Conservation (phyloP, 257 asterid genomes). For the Coffea canephora region DNA sequence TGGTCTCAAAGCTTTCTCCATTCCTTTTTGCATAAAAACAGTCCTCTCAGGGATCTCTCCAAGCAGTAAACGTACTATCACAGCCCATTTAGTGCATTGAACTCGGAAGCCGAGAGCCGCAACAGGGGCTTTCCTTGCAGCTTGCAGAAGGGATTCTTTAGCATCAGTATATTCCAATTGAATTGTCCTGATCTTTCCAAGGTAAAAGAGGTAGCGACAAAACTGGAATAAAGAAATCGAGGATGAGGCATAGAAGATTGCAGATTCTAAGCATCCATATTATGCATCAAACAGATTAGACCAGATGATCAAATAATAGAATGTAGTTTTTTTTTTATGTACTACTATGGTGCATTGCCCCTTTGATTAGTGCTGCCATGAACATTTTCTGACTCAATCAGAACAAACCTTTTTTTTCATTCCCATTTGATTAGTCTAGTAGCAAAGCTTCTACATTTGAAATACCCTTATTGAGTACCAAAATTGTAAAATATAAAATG, state of each 20-base stretch:
- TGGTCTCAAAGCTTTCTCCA: slow-evolving; percentile 89
- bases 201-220: slow-evolving; percentile 88
- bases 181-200: slow-evolving; percentile 92
- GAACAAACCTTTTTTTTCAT: neutral
- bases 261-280: neutral
- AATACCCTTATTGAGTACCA: no score
- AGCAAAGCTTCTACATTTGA: neutral
- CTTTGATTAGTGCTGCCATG: neutral
- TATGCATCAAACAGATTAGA: neutral
- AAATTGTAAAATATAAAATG: no score
- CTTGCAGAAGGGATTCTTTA: slow-evolving; percentile 93
- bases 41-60: slow-evolving; percentile 98
- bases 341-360: neutral
- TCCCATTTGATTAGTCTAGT: neutral
- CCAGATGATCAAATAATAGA: neutral
- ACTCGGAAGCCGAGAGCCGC: slow-evolving; percentile 86
- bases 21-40: slow-evolving; percentile 91
- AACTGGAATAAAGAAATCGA: slow-evolving; percentile 44
- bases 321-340: neutral
- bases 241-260: slow-evolving; percentile 10
- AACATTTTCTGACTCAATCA: neutral
- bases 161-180: slow-evolving; percentile 97
- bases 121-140: slow-evolving; percentile 84
- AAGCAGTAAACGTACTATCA: slow-evolving; percentile 81
- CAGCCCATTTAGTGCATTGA: slow-evolving; percentile 93